Evolutionary conservation across 352 stramenopile genomes (phyloP), one percentile per base, ranked within the genome.

Genomic region (Globisporangium ultimum): DNA sequence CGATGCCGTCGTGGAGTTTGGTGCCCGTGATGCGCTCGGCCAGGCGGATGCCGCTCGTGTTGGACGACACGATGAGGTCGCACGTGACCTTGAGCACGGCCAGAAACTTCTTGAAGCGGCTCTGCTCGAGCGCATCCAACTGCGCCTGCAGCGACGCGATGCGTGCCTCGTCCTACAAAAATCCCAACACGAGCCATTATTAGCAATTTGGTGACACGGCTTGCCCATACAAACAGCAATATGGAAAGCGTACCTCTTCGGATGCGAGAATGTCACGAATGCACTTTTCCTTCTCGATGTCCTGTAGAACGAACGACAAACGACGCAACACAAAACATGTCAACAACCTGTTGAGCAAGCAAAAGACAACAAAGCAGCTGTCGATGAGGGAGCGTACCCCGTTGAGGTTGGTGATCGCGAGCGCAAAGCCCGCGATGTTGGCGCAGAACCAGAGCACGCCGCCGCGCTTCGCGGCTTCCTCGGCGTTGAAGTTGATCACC

Each of bases 31-130:
- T 81, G 45, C 84, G 80, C 67, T 96, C 87, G 13, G 81, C 67
- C 28, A 96, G 57, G 14, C 84, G 70, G 55, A 96, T 77, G 58
- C 80, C 83, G 55, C 71, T 74, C 59, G 84, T 94, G 72, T 95
- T 95, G 66, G 80, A 87, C 38, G 87, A 93, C 53, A 95, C 87
- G 56, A 95, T 72, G 21, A 95, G 72, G 65, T 95, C 87, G 68
- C 87, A 95, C 53, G 78, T 70, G 42, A 89, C 81, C 71, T 95
- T 95, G 56, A 95, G 67, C 32, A 94, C 67, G n/a, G 77, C 67
- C 22, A 94, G 61, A 22, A 89, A 75, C 70, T 95, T 94, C 69
- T 93, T 93, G 50, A 86, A 76, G 53, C 87, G 84, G 28, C 64
- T 74, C 21, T 67, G 67, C 48, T 78, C 68, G 55, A 94, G 66